Conservation (phyloP, 2,329 filamentous ascomycete species). For the Fusarium sp. region DNA sequence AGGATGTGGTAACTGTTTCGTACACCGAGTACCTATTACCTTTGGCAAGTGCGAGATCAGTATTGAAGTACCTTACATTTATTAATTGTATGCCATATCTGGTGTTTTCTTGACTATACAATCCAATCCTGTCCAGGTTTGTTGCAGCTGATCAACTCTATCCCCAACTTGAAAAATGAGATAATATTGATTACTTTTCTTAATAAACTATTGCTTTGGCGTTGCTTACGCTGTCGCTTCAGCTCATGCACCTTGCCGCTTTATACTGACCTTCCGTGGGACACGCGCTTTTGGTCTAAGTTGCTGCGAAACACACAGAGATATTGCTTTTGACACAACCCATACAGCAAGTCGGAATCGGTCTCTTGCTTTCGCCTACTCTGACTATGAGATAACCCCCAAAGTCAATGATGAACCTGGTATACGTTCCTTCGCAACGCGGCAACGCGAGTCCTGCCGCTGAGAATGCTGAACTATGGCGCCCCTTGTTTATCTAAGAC, state of each 20-base stretch:
- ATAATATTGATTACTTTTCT: not conserved
- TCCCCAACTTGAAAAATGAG: not conserved
- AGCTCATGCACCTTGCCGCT: conserved; percentile 14
- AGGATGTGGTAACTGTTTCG: not conserved
- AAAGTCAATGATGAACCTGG: not conserved
- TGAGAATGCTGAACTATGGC: conserved; percentile 1
- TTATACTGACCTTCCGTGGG: not conserved
- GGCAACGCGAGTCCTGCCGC: not conserved
- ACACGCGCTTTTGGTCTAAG: not conserved
- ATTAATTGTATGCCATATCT: not conserved
- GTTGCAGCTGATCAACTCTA: not conserved
- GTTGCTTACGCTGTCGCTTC: not conserved
- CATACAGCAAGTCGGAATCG: not conserved
- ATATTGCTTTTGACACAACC: conserved; percentile 7
- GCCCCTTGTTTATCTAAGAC: not conserved
- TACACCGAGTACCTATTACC: not conserved
- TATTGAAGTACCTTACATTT: too few species aligned
- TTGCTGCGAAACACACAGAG: not conserved
- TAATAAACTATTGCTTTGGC: not conserved
- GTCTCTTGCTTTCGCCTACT: not conserved
- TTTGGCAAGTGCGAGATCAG: not conserved
- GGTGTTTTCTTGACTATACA: not conserved
- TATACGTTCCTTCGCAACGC: not conserved
- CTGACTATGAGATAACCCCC: not conserved
- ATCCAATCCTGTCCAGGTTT: not conserved